Base-by-base conservation (phyloP, 176 grass and related monocot genomes). In the Aegilops umbellulata region DNA sequence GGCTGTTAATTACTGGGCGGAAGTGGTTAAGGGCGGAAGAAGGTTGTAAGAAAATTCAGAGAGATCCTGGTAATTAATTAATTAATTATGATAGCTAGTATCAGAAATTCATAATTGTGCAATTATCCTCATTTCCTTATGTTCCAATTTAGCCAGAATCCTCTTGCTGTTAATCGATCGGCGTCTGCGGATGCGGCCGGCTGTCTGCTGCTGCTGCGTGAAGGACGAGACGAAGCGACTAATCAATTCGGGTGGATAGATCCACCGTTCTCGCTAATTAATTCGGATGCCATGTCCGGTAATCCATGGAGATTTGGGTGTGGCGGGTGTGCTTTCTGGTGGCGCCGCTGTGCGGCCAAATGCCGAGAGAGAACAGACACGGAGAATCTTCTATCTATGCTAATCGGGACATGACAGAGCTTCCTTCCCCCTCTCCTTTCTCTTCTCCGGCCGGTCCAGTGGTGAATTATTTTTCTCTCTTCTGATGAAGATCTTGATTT, bases 331-430 rank as follows among this genome's bases (percentile, higher is more conserved):
- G 42, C 51, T 85, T 81, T 22, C 72, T 36, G 82, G 69, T 53
- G 67, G 53, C 29, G 65, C 27, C 31, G 82, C 68, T 27, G 71
- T 75, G 42, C 72, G 72, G 72, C 82, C 47, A 4, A 57, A 36
- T 77, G 63, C 69, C 42, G 31, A 25, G 62, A 80, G 69, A 63
- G 81, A 84, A 84, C 35, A 76, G 85, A 91, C 69, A 85, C 13
- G 36, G 47, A 68, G 77, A 88, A 85, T 91, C 82, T 91, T 88
- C 62, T 19, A 78, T 88, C 62, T 19, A 78, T 67, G 63, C 71
- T 85, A 24, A 77, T 91, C 82, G 77, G 69, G 69, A 70, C 41
- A 85, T 60, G 75, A 53, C 77, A 69, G 41, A 22, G 58, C 62
- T 77, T 67, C 42, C 41, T 30, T 34, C 49, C n/a, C 39, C 39